These are phyloP conservation scores for Linderniella brevidens DNA, from an alignment of 257 asterid species.

Conservation along the genomic window DNA sequence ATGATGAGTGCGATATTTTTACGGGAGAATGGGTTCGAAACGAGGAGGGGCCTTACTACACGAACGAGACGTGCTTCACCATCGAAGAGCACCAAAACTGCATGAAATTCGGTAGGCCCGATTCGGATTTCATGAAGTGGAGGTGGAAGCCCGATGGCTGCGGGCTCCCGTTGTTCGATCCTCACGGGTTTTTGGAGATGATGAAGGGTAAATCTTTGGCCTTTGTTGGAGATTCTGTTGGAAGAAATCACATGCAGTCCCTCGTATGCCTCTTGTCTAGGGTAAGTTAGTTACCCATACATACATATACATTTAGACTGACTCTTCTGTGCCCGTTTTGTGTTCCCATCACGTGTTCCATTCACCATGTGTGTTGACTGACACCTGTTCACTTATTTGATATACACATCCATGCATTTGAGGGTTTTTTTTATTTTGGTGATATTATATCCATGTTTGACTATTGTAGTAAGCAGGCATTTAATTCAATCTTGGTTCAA, in stretches of 20 bases:
- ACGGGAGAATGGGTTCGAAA: constrained; percentile 3
- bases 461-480: no score
- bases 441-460: no score
- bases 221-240: constrained; percentile 41
- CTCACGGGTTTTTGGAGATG: not conserved
- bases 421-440: not conserved
- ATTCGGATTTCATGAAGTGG: not conserved
- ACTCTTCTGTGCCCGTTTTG: no score
- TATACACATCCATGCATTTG: not conserved
- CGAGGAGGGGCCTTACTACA: not conserved
- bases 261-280: not conserved
- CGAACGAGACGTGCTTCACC: not conserved
- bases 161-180: not conserved
- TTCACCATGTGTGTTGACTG: no score
- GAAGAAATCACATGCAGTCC: constrained; percentile 80
- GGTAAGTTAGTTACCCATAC: not conserved
- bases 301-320: no score
- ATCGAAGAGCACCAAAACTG: not conserved
- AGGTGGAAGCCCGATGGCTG: not conserved
- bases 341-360: no score
- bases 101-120: not conserved
- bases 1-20: not conserved
- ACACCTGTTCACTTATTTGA: no score
- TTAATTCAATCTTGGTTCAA: no score
- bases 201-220: not conserved